phyloP scores from a whole-genome alignment of 2,329 filamentous ascomycete species.

The Aureobasidium mangrovei region DNA sequence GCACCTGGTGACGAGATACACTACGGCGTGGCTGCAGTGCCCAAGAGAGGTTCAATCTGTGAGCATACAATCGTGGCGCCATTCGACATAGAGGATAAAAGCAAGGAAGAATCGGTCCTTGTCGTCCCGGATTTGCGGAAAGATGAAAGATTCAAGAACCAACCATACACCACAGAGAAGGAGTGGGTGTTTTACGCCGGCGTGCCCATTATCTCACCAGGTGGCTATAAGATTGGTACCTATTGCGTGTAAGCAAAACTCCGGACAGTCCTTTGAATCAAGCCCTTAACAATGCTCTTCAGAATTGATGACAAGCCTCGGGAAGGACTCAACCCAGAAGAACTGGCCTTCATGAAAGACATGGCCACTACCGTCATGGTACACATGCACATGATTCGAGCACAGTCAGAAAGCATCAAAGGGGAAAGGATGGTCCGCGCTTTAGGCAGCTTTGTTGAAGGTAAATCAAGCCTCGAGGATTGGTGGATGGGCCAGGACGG shows the following conservation, averaged over 20 bases:
- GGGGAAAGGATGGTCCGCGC: conserved; percentile 18
- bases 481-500: neutral
- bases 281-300: conserved; percentile 1
- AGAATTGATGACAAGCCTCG: conserved; percentile 21
- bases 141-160: conserved; percentile 26
- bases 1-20: conserved; percentile 22
- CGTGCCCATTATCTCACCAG: conserved; percentile 25
- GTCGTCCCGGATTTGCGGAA: conserved; percentile 21
- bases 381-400: conserved; percentile 28
- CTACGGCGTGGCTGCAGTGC: conserved; percentile 24
- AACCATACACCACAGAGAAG: conserved; percentile 23
- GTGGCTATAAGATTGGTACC: conserved; percentile 28
- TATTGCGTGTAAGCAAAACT: conserved; percentile 18
- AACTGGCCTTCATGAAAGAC: conserved; percentile 22
- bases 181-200: conserved; percentile 27
- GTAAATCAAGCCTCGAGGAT: conserved; percentile 9
- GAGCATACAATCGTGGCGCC: conserved; percentile 21
- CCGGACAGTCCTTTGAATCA: neutral
- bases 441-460: conserved; percentile 20
- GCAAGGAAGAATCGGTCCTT: conserved; percentile 14
- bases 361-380: conserved; percentile 24
- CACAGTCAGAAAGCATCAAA: conserved; percentile 25
- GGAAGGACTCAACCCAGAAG: conserved; percentile 16
- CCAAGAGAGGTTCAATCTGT: conserved; percentile 24
- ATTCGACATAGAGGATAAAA: conserved; percentile 13